Base-by-base conservation (phyloP, 176 grass and related monocot species). In the Oryza officinalis region DNA sequence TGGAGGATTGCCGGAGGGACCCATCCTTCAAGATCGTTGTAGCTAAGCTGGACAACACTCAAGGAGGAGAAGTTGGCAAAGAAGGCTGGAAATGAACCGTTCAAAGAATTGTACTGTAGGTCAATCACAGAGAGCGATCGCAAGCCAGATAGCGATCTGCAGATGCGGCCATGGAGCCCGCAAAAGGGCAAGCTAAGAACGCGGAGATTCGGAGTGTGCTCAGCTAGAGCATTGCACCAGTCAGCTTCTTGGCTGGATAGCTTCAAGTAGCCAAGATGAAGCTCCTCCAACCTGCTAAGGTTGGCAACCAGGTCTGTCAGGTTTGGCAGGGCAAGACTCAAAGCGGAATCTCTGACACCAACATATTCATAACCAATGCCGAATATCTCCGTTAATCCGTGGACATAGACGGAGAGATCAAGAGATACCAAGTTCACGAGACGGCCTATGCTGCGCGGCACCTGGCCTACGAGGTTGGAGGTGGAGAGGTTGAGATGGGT, bases 401-500 rank as follows among this genome's bases (percentile, higher is more conserved):
- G 33, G 33, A 35, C 33, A 35, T 22, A 22, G 18, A 35, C 3
- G 9, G 88, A 90, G 18, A 86, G 27, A 14, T 90, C 88, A 2
- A 90, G 88, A 7, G 78, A 86, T 1, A 83, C 47, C 59, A 90
- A 59, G 33, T 86, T 90, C 38, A 49, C 67, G 28, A 90, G 88
- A 10, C 45, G 79, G 13, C 77, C 68, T 10, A 90, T 86, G 76
- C 46, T 50, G 18, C 18, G 59, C 2, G 88, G 84, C 28, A 90
- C 64, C 31, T 83, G 72, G 30, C 80, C 88, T 8, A 18, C 11
- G 43, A 90, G 75, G 9, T 84, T 73, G 7, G 74, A 13, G 75
- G 65, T 74, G 78, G 88, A 90, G 47, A 90, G 80, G 49, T 90
- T 90, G 33, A 90, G 84, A 46, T 71, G 31, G 66, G 41, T 83